These are phyloP conservation scores for Xylaria sp. DNA, from an alignment of 2,329 filamentous ascomycete genomes.

Conservation along the genomic window DNA sequence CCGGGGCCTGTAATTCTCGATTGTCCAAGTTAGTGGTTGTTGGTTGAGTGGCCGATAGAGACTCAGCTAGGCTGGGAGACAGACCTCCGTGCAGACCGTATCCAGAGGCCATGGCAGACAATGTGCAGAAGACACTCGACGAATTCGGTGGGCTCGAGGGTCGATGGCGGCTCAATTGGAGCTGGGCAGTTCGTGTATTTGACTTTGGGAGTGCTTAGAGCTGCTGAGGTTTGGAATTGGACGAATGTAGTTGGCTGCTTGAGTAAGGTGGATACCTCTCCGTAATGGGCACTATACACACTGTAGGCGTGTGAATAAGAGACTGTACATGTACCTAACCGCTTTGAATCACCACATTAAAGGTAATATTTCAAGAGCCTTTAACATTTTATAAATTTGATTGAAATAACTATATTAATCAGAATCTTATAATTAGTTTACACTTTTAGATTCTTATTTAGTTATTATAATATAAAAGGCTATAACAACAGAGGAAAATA, in stretches of 20 bases:
- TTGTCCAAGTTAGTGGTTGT: conserved; percentile 39
- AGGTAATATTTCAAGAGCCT: too few species aligned
- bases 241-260: conserved; percentile 33
- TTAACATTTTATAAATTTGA: too few species aligned
- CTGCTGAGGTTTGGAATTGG: conserved; percentile 29
- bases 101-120: conserved; percentile 76
- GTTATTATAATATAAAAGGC: too few species aligned
- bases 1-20: conserved; percentile 60
- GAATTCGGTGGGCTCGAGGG: conserved; percentile 21
- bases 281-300: background rate
- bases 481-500: too few species aligned
- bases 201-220: conserved; percentile 9
- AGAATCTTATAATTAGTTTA: too few species aligned
- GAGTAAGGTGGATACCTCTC: conserved; percentile 14
- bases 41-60: conserved; percentile 10
- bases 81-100: conserved; percentile 83
- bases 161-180: conserved; percentile 39
- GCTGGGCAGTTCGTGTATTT: conserved; percentile 35
- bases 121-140: conserved; percentile 24
- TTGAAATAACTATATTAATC: too few species aligned
- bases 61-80: conserved; percentile 49
- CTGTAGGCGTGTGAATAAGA: background rate
- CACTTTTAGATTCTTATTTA: too few species aligned
- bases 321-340: too few species aligned
- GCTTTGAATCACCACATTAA: too few species aligned